Percentiles rank a stretch among this genome's conserved stretches.
These are phyloP conservation scores for Silybum marianum DNA, from an alignment of 129 eudicot species.

Conservation along the genomic window DNA sequence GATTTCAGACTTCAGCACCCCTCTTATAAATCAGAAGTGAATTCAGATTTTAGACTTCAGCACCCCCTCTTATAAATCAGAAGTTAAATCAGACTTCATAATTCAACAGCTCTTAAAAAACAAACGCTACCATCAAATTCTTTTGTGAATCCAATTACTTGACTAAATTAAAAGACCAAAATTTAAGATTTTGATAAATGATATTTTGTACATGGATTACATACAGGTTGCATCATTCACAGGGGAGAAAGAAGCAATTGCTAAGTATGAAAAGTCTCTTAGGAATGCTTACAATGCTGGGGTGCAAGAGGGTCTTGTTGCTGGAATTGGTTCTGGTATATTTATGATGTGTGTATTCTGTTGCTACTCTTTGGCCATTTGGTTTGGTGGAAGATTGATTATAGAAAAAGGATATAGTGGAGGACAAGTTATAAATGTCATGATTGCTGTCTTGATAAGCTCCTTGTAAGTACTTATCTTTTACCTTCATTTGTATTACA, in stretches of 20 bases:
- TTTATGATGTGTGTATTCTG: slow-evolving; percentile 48
- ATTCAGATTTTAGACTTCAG: too few relatives aligned
- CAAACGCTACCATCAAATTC: too few relatives aligned
- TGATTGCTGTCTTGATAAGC: slow-evolving; percentile 60
- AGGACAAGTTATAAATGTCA: slow-evolving; percentile 66
- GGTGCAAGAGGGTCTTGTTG: slow-evolving; percentile 62
- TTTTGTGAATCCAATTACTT: too few relatives aligned
- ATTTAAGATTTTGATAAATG: too few relatives aligned
- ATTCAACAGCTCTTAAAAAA: too few relatives aligned
- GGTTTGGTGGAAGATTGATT: slow-evolving; percentile 82
- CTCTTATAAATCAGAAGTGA: too few relatives aligned
- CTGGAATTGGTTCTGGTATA: slow-evolving; percentile 63
- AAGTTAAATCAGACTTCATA: too few relatives aligned
- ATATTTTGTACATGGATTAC: too few relatives aligned
- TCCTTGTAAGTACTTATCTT: slow-evolving; percentile 59
- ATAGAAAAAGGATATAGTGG: slow-evolving; percentile 61
- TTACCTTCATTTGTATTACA: background rate
- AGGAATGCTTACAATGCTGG: slow-evolving; percentile 59
- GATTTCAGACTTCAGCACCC: too few relatives aligned
- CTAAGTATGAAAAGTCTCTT: slow-evolving; percentile 59
- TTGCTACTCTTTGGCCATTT: slow-evolving; percentile 67
- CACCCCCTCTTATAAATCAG: too few relatives aligned
- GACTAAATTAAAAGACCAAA: too few relatives aligned
- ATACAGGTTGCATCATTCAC: slow-evolving; percentile 84
- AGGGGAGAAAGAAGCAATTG: slow-evolving; percentile 77